A percentile compares a stretch with the other conserved stretches of the same genome.
Conservation (phyloP, 306 rosid species). For the Nissolia schottii region DNA sequence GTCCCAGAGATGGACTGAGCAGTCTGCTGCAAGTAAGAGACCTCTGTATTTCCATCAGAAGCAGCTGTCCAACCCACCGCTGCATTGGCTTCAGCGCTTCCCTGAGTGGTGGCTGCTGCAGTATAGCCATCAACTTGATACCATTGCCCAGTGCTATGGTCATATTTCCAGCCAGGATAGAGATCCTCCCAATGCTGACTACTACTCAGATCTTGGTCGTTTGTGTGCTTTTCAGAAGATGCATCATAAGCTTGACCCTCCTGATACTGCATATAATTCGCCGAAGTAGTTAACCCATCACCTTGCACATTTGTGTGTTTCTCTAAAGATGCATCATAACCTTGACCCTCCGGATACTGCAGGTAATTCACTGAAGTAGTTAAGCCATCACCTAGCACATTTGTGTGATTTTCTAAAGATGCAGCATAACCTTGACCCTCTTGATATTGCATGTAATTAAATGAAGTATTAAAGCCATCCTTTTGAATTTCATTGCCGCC, state of each 20-base stretch:
- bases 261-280: constrained; percentile 37
- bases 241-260: constrained; percentile 43
- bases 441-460: constrained; percentile 37
- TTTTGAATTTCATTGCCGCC: constrained; percentile 33
- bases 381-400: constrained; percentile 33
- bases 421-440: constrained; percentile 43
- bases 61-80: constrained; percentile 34
- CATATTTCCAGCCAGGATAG: constrained; percentile 92
- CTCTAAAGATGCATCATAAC: constrained; percentile 33
- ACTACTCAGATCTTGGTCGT: constrained; percentile 46
- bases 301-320: constrained; percentile 41
- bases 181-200: constrained; percentile 69
- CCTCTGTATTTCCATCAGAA: constrained; percentile 38
- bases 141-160: constrained; percentile 64
- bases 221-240: constrained; percentile 26
- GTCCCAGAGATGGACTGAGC: constrained; percentile 45
- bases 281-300: constrained; percentile 30
- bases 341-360: constrained; percentile 46
- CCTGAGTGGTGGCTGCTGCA: constrained; percentile 25
- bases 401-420: constrained; percentile 26
- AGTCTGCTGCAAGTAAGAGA: constrained; percentile 56
- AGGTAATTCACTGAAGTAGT: constrained; percentile 28
- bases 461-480: constrained; percentile 29
- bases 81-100: constrained; percentile 26
- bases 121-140: constrained; percentile 50